A percentile compares a stretch with the other conserved stretches of the same genome.
Evolutionary conservation across 192 early-diverging fungal species (phyloP).

Genomic region (Coemansia pectinata): DNA sequence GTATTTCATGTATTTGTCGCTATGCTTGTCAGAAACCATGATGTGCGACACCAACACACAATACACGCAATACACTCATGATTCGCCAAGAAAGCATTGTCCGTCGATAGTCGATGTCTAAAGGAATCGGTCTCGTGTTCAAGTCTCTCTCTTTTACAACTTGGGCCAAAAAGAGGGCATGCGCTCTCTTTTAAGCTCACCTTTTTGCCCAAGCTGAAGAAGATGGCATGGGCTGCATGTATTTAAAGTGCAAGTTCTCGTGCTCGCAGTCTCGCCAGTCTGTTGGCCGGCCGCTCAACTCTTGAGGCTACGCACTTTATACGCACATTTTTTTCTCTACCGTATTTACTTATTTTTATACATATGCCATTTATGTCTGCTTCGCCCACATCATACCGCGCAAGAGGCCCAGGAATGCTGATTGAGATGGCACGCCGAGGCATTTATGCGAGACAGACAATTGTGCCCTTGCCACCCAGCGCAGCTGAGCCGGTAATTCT

Average conservation of each 20-base stretch:
- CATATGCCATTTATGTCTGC: background rate
- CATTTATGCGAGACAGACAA: constrained; percentile 12
- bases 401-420: constrained; percentile 3
- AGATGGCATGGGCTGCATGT: no score
- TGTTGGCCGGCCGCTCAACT: background rate
- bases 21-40: background rate
- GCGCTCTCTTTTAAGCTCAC: background rate
- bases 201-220: background rate
- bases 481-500: background rate
- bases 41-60: background rate
- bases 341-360: background rate
- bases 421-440: constrained; percentile 19
- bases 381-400: background rate
- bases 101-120: background rate
- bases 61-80: background rate
- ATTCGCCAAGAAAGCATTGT: background rate
- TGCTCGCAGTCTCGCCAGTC: background rate
- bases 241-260: background rate
- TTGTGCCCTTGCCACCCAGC: constrained; percentile 4
- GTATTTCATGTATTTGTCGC: background rate
- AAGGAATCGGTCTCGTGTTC: constrained; percentile 1
- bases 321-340: background rate
- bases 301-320: background rate
- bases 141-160: constrained; percentile 1
- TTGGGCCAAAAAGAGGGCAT: background rate